Base-by-base conservation (phyloP, 768 basidiomycete species). In the Dacryopinax spathularia region DNA sequence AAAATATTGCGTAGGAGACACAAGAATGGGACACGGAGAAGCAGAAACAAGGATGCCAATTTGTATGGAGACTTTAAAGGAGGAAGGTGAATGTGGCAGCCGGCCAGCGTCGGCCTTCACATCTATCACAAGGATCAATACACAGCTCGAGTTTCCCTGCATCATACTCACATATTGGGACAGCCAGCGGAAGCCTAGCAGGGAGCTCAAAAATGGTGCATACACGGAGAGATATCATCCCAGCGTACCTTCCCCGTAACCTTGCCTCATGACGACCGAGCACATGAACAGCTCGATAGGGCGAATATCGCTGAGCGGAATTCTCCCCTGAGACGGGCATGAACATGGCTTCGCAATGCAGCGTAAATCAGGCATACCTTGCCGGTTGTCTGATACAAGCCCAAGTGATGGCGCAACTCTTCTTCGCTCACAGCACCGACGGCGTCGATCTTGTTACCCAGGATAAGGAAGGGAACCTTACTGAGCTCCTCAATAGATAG, bases 261-360 rank as follows among this genome's bases (percentile, higher is more conserved):
- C 95, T 75, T 96, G 93, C 74, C 95, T 83, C 82, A 95, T 92
- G 63, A 99, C 96, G 63, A 99, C 96, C 15, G 96, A 98, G 80
- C 94, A 97, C 96, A 99, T 99, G 85, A 97, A 99, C 69, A 98
- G 82, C 73, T 99, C 96, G 75, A 99, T 97, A 18, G 96, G 96
- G 65, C 96, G 85, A 69, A 98, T 98, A 75, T 97, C 95, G 69
- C 80, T 89, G 72, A 99, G 83, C 65, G 93, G 95, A 36, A 96
- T 90, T 75, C 98, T 98, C 73, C 96, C 96, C 94, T 96, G 68
- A 34, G 37, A 27, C 27, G 15, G 7, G 31, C 31, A 22, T 41
- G 15, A 56, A 15, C 31, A 13, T 33, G 15, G 9, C n/a, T 33
- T 36, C n/a, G 4, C 7, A 2, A n/a, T 20, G 9, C 7, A 13